phyloP scores from a whole-genome alignment of 768 basidiomycete species.

The Amanita fuliginea region DNA sequence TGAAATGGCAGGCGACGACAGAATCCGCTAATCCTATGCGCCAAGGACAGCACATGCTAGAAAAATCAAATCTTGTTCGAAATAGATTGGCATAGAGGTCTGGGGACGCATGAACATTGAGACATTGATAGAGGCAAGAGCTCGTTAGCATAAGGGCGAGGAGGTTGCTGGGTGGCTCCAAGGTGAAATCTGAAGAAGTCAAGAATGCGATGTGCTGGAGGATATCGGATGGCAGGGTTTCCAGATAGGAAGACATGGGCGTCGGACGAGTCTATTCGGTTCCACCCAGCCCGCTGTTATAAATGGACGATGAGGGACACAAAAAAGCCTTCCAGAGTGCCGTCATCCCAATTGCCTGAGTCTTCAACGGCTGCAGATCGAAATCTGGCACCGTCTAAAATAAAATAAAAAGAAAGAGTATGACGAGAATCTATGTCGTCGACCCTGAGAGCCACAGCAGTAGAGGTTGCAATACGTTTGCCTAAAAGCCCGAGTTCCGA shows the following conservation, averaged over 20 bases:
- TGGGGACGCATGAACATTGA: slow-evolving; percentile 32
- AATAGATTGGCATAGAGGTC: slow-evolving; percentile 50
- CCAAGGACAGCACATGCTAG: slow-evolving; percentile 16
- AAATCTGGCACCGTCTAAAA: not conserved
- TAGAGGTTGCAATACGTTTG: not conserved
- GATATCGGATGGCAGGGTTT: slow-evolving; percentile 42
- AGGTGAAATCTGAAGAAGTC: slow-evolving; percentile 24
- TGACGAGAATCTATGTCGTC: not conserved
- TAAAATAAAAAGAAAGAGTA: not conserved
- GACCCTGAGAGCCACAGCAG: not conserved
- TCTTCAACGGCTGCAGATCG: not conserved
- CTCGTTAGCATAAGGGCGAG: slow-evolving; percentile 33
- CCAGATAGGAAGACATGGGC: slow-evolving; percentile 34
- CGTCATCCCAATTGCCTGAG: slow-evolving; percentile 1
- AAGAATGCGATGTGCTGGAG: slow-evolving; percentile 45
- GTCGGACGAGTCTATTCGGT: not conserved
- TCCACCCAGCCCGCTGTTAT: not conserved
- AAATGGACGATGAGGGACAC: not conserved
- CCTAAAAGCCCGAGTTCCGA: not conserved
- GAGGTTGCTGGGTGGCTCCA: slow-evolving; percentile 30
- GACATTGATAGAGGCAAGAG: slow-evolving; percentile 29
- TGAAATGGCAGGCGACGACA: slow-evolving; percentile 36
- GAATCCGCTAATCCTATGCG: slow-evolving; percentile 22
- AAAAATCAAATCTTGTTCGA: slow-evolving; percentile 34
- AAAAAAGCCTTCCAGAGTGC: not conserved